Conservation (phyloP, 345 rosid genomes). For the Eucalyptus grandis region DNA sequence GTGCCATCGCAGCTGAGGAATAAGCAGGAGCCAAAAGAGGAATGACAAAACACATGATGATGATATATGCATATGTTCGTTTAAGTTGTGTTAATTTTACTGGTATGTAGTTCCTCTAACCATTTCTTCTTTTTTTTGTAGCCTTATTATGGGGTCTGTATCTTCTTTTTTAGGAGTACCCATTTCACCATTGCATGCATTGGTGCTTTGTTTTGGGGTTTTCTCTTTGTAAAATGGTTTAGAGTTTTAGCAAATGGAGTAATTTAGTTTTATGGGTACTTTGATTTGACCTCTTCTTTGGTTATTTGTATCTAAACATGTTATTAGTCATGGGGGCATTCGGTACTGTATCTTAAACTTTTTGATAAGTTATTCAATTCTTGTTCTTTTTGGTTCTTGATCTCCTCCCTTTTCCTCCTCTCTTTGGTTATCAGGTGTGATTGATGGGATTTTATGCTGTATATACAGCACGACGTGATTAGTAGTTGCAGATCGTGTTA, state of each 20-base stretch:
- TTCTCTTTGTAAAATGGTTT: background rate
- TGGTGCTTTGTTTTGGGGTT: background rate
- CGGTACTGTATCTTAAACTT: background rate
- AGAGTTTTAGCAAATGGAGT: background rate
- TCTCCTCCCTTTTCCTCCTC: background rate
- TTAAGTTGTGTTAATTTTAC: background rate
- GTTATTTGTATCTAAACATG: background rate
- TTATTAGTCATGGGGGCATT: background rate
- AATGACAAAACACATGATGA: background rate
- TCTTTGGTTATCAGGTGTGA: background rate
- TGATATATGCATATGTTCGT: background rate
- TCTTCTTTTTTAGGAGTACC: background rate
- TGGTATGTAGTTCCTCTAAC: background rate
- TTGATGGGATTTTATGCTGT: background rate
- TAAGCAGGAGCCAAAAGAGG: slow-evolving; percentile 20
- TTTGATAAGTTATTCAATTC: background rate
- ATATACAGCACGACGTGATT: background rate
- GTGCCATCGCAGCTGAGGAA: slow-evolving; percentile 64
- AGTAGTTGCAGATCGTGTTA: background rate
- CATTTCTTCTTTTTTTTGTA: background rate
- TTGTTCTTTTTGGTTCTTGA: background rate
- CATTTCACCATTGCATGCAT: background rate
- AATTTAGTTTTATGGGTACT: background rate
- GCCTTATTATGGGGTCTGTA: background rate
- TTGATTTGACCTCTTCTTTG: background rate